Evolutionary conservation across 768 basidiomycete genomes (phyloP).

Genomic region (Ephemerocybe angulata): DNA sequence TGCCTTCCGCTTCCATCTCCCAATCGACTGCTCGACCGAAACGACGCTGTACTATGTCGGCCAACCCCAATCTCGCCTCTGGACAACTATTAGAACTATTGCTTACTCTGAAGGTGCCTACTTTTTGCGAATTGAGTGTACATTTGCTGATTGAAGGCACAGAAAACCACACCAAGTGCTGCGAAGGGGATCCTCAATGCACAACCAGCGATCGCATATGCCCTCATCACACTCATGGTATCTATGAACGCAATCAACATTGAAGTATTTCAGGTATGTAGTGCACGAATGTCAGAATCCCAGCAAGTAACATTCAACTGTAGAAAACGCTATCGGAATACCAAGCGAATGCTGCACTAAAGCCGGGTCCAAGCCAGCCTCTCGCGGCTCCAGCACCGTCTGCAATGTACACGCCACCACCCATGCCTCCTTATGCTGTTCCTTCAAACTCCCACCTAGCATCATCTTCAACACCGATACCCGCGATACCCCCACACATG

Average conservation of each 20-base stretch:
- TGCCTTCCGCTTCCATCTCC: background rate
- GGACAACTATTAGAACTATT: conserved; percentile 74
- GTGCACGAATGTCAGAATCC: background rate
- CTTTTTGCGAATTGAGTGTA: background rate
- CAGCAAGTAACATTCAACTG: no score
- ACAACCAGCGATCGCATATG: conserved; percentile 75
- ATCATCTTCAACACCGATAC: conserved; percentile 31
- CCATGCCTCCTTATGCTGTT: conserved; percentile 12
- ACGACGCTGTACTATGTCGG: background rate
- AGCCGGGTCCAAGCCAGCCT: conserved; percentile 15
- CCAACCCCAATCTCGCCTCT: conserved; percentile 18
- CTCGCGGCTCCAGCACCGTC: conserved; percentile 23
- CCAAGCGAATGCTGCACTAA: conserved; percentile 25
- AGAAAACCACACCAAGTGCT: conserved; percentile 75
- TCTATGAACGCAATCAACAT: conserved; percentile 70
- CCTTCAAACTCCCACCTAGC: conserved; percentile 20
- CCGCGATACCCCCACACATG: conserved; percentile 48
- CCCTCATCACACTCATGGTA: conserved; percentile 74
- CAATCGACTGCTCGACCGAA: no score
- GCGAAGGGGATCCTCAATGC: conserved; percentile 65
- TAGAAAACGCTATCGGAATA: conserved; percentile 66
- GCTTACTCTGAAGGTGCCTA: conserved; percentile 61
- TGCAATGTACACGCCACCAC: conserved; percentile 5
- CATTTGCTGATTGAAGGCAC: conserved; percentile 4
- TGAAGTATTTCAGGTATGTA: conserved; percentile 67